Evolutionary conservation across 2,329 filamentous ascomycete species (phyloP), one percentile per base, ranked within the genome.

Genomic region (Geosmithia morbida): DNA sequence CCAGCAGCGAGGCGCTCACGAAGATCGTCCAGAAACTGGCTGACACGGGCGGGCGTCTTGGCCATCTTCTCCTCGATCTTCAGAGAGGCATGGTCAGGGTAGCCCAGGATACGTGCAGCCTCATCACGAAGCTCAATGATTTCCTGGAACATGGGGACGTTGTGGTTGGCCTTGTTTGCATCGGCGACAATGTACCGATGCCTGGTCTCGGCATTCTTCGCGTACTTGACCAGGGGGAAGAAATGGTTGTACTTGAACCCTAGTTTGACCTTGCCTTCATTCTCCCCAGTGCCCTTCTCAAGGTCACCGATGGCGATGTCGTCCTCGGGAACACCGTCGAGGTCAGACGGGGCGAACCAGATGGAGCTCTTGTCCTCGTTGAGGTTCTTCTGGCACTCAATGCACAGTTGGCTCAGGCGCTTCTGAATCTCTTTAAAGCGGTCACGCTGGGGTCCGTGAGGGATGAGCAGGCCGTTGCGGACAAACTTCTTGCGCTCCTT

Each of bases 371-470:
- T 81, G 66, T 92, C 86, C 63, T 90, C 85, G 57, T 89, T 89
- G 49, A 90, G 68, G 56, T 83, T 85, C 69, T 87, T 88, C 59
- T 84, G 78, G 63, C 87, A 87, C 48, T 79, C 71, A 50, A 89
- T 88, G 57, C 75, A 72, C 54, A 90, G 75, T 60, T 83, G 75
- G 53, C 80, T 85, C 48, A 92, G 68, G 13, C 84, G 70, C 71
- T 87, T 86, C 74, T 87, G 86, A 66, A 90, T 88, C 63, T 83
- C 83, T 70, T 88, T 90, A 74, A 90, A 90, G 43, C 85, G 77
- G 55, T 88, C 85, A 51, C 85, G 69, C 66, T 87, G 70, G 4
- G 74, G 68, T 1, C 84, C 85, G 20, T 77, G 75, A 1, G 84
- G 80, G 45, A 92, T 68, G 3, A 79, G 79, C 44, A 92, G 67